Conservation (phyloP, 2,329 filamentous ascomycete genomes). For the Monilinia fructicola region DNA sequence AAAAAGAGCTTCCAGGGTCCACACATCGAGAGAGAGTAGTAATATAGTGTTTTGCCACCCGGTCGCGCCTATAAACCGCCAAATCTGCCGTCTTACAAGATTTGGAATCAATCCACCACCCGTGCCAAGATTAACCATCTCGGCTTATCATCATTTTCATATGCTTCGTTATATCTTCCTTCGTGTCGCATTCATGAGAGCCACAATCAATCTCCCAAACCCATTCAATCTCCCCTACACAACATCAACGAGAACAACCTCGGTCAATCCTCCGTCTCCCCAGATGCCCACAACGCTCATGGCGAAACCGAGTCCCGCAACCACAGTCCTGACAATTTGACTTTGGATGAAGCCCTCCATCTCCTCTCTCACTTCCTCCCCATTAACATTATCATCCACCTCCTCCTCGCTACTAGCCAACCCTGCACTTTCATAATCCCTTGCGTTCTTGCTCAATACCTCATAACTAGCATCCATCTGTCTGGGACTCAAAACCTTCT, state of each 20-base stretch:
- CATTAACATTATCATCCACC: slow-evolving; percentile 50
- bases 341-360: slow-evolving; percentile 56
- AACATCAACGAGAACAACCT: slow-evolving; percentile 33
- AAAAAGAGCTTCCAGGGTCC: neutral
- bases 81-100: neutral
- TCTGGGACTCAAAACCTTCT: slow-evolving; percentile 19
- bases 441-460: slow-evolving; percentile 50
- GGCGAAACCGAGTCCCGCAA: slow-evolving; percentile 57
- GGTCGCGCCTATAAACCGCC: neutral
- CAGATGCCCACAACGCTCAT: slow-evolving; percentile 65
- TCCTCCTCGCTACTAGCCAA: slow-evolving; percentile 49
- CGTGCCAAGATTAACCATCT: neutral
- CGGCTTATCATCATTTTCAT: neutral
- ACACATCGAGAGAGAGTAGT: slow-evolving; percentile 12
- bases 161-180: neutral
- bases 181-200: neutral
- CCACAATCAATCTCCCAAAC: neutral
- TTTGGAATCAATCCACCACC: neutral
- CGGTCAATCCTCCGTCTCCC: slow-evolving; percentile 55
- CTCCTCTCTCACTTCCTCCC: slow-evolving; percentile 59
- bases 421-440: slow-evolving; percentile 52
- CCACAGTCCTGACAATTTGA: slow-evolving; percentile 53
- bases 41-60: slow-evolving; percentile 10
- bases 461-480: slow-evolving; percentile 71
- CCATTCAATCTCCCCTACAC: neutral